These are phyloP conservation scores for Suillus cothurnatus DNA, from an alignment of 768 basidiomycete genomes.

Conservation along the genomic window DNA sequence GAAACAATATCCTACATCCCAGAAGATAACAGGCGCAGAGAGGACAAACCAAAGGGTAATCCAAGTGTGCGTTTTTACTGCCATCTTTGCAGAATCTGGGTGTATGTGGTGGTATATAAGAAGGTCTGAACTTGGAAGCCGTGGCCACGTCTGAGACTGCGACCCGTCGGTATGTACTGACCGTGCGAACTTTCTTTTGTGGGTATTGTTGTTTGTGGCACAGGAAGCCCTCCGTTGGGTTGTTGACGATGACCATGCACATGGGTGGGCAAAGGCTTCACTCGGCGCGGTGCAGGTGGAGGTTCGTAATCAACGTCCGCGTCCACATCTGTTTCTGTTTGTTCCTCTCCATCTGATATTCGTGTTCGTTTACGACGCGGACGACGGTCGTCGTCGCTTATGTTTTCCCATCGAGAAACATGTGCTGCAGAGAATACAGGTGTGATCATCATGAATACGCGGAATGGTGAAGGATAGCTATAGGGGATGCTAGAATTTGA, in stretches of 20 bases:
- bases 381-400: constrained; percentile 10
- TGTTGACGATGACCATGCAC: constrained; percentile 5
- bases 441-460: constrained; percentile 16
- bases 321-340: not conserved
- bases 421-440: constrained; percentile 38
- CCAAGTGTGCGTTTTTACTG: constrained; percentile 56
- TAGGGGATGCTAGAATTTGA: not conserved
- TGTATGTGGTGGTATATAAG: constrained; percentile 4
- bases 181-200: constrained; percentile 10
- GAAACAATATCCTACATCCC: constrained; percentile 85
- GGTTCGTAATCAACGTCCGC: not conserved
- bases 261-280: constrained; percentile 5
- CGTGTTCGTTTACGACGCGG: constrained; percentile 5
- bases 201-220: not conserved
- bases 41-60: constrained; percentile 71
- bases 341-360: constrained; percentile 6
- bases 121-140: constrained; percentile 7
- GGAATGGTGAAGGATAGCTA: not conserved
- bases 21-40: constrained; percentile 52
- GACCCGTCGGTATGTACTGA: constrained; percentile 5
- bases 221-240: not conserved
- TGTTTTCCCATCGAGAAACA: constrained; percentile 25
- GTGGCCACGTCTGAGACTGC: not conserved
- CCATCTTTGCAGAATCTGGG: constrained; percentile 37
- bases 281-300: not conserved